Conservation (phyloP, 2,329 filamentous ascomycete genomes). For the Scortechinia acanthostroma region DNA sequence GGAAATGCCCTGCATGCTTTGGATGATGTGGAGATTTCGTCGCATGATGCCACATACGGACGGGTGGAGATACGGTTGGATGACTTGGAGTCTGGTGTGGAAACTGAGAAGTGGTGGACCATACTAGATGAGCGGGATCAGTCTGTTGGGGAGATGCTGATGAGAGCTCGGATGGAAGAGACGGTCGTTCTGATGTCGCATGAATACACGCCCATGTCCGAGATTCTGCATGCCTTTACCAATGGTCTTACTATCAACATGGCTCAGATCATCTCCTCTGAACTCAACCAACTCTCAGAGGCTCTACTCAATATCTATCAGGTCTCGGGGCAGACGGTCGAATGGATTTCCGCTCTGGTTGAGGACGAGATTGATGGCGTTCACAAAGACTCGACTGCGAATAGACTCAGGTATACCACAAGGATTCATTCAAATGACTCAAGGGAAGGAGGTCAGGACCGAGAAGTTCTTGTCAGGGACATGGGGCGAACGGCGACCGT, state of each 20-base stretch:
- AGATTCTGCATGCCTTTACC: constrained; percentile 53
- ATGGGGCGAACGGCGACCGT: constrained; percentile 42
- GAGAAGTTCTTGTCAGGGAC: constrained; percentile 49
- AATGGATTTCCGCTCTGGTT: constrained; percentile 58
- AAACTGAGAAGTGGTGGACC: constrained; percentile 62
- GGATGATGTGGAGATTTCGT: constrained; percentile 34
- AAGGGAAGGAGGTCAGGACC: constrained; percentile 37
- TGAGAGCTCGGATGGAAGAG: constrained; percentile 56
- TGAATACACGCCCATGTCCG: constrained; percentile 52
- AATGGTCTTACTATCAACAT: constrained; percentile 57
- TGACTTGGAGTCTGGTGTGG: constrained; percentile 51
- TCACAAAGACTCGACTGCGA: constrained; percentile 49
- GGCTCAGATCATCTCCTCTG: constrained; percentile 47
- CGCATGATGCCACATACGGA: constrained; percentile 33
- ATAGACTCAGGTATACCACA: constrained; percentile 46
- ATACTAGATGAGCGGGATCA: constrained; percentile 53
- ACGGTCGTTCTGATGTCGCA: constrained; percentile 58
- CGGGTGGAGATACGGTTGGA: constrained; percentile 35
- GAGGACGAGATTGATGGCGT: constrained; percentile 64
- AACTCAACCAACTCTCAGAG: constrained; percentile 50
- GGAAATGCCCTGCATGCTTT: constrained; percentile 25
- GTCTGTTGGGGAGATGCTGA: constrained; percentile 53
- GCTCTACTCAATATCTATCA: constrained; percentile 59
- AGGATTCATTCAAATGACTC: constrained; percentile 53
- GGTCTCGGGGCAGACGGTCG: constrained; percentile 50